Evolutionary conservation across 2,329 filamentous ascomycete genomes (phyloP).

Genomic region (Diaporthe sp.): DNA sequence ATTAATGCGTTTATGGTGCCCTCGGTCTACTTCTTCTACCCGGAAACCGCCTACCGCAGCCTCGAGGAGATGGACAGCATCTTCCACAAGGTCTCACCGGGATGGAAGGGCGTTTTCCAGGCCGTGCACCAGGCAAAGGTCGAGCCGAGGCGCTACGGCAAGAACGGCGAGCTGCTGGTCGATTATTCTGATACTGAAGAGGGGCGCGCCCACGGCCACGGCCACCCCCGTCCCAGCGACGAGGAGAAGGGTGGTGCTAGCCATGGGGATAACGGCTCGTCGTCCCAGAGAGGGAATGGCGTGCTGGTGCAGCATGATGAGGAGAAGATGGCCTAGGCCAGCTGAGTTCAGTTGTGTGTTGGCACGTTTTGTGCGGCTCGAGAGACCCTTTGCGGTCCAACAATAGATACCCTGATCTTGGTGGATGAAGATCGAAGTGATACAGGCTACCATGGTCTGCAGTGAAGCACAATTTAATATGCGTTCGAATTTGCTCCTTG

Average conservation of each 20-base stretch:
- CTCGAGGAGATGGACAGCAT: conserved; percentile 78
- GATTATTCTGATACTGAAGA: conserved; percentile 55
- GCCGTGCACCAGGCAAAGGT: conserved; percentile 59
- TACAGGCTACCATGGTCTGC: too few species aligned
- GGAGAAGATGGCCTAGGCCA: conserved; percentile 7
- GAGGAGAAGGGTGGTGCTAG: conserved; percentile 20
- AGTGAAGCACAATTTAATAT: background rate
- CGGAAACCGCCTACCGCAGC: conserved; percentile 74
- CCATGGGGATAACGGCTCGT: conserved; percentile 1
- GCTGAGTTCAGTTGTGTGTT: background rate
- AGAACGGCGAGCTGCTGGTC: conserved; percentile 71
- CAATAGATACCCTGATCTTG: conserved; percentile 29
- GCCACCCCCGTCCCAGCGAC: background rate
- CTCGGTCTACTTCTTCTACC: conserved; percentile 73
- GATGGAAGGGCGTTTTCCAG: conserved; percentile 55
- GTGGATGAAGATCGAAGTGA: background rate
- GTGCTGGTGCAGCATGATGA: conserved; percentile 15
- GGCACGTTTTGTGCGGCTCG: background rate
- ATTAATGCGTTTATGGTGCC: conserved; percentile 74
- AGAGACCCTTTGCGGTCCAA: background rate
- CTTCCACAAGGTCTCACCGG: conserved; percentile 67
- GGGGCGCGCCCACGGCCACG: conserved; percentile 26
- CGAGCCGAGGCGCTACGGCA: conserved; percentile 70
- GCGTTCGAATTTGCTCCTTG: background rate
- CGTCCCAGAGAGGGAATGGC: background rate